phyloP scores from a whole-genome alignment of 176 grass and related monocot genomes.

The Oryza punctata region DNA sequence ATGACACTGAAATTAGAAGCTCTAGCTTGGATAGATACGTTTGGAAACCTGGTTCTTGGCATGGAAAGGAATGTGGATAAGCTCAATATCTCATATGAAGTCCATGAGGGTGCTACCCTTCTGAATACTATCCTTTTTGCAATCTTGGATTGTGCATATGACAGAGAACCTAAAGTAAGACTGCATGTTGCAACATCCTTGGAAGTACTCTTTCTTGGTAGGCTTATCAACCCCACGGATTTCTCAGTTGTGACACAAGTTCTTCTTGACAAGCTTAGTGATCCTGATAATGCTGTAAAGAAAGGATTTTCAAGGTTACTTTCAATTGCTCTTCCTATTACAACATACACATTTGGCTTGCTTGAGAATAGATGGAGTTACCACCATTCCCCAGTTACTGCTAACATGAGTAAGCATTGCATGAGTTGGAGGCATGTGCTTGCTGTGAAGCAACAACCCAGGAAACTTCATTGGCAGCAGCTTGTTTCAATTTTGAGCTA shows the following conservation, averaged over 20 bases:
- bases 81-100: constrained; percentile 46
- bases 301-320: constrained; percentile 73
- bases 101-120: constrained; percentile 50
- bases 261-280: constrained; percentile 91
- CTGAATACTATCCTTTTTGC: constrained; percentile 61
- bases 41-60: constrained; percentile 52
- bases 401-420: constrained; percentile 53
- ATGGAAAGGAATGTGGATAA: constrained; percentile 46
- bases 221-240: constrained; percentile 68
- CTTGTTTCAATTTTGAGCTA: constrained; percentile 95
- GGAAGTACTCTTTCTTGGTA: constrained; percentile 70
- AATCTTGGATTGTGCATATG: constrained; percentile 86
- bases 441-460: constrained; percentile 75
- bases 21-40: constrained; percentile 74
- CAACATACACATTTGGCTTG: constrained; percentile 79
- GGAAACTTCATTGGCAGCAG: constrained; percentile 90
- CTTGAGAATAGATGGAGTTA: constrained; percentile 48
- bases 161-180: constrained; percentile 86
- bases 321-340: constrained; percentile 68
- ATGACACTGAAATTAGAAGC: constrained; percentile 74
- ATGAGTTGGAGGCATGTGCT: constrained; percentile 78
- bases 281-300: constrained; percentile 83
- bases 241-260: constrained; percentile 60
- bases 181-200: constrained; percentile 75
- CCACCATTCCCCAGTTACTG: constrained; percentile 43